Percentiles rank a stretch among this genome's conserved stretches.
These are phyloP conservation scores for Psilocybe subaeruginosa DNA, from an alignment of 768 basidiomycete species.

Conservation along the genomic window DNA sequence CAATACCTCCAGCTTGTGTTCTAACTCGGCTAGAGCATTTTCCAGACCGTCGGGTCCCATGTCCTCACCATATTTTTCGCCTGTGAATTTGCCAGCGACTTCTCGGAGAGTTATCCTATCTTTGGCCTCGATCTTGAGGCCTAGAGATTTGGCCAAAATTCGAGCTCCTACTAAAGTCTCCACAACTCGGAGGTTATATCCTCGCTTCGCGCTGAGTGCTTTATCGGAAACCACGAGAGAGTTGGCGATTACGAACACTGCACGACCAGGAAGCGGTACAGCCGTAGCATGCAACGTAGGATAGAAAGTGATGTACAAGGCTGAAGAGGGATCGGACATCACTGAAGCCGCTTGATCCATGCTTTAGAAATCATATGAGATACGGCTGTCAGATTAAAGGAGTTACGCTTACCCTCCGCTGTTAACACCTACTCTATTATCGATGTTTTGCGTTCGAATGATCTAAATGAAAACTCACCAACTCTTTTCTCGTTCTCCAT, in stretches of 20 bases:
- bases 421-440: constrained; percentile 54
- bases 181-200: constrained; percentile 92
- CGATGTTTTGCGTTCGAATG: background rate
- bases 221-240: constrained; percentile 85
- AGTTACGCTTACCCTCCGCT: constrained; percentile 66
- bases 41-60: constrained; percentile 48
- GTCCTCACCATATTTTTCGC: constrained; percentile 49
- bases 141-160: constrained; percentile 65
- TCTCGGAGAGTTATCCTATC: constrained; percentile 69
- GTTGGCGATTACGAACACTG: constrained; percentile 79
- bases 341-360: constrained; percentile 94
- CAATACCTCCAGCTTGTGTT: constrained; percentile 53
- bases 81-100: constrained; percentile 61
- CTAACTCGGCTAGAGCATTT: constrained; percentile 48
- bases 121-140: constrained; percentile 39
- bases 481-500: constrained; percentile 87
- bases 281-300: constrained; percentile 70
- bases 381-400: constrained; percentile 1
- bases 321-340: constrained; percentile 69
- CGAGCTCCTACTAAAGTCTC: constrained; percentile 84
- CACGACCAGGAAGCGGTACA: constrained; percentile 58
- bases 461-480: constrained; percentile 39
- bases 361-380: constrained; percentile 33
- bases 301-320: constrained; percentile 83
- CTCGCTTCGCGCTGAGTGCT: constrained; percentile 69